Percentiles rank a stretch among this genome's conserved stretches.
These are phyloP conservation scores for Neurospora sp. DNA, from an alignment of 495 filamentous ascomycete genomes.

Conservation along the genomic window DNA sequence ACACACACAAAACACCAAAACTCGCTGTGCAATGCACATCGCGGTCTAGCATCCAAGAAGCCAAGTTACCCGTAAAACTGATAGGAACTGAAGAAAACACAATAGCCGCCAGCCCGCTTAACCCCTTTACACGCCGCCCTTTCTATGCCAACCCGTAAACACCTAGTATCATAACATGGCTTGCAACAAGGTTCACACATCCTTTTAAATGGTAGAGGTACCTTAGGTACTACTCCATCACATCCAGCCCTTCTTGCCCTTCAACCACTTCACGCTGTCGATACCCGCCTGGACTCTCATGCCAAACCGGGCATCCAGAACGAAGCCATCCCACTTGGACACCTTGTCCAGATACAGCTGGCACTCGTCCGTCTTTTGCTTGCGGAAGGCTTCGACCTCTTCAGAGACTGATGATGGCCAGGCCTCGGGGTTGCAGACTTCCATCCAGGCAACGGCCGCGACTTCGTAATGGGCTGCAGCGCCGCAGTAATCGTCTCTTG, in stretches of 20 bases:
- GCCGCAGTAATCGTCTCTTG: conserved; percentile 71
- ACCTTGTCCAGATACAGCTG: conserved; percentile 67
- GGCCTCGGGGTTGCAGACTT: conserved; percentile 26
- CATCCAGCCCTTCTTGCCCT: conserved; percentile 30
- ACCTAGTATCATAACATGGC: neutral
- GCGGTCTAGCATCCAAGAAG: neutral
- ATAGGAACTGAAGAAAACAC: neutral
- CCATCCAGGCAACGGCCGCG: conserved; percentile 72
- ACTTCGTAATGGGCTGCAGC: conserved; percentile 85
- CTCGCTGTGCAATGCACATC: neutral
- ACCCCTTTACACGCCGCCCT: neutral
- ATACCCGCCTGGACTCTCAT: conserved; percentile 73
- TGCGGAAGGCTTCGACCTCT: conserved; percentile 34
- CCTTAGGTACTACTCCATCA: neutral
- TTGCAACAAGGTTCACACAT: neutral
- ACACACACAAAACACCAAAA: neutral
- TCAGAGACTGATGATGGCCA: conserved; percentile 8
- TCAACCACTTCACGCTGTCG: conserved; percentile 67
- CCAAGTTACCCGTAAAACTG: neutral
- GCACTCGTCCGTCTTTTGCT: conserved; percentile 53
- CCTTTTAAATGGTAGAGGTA: too few species aligned
- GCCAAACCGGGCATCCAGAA: conserved; percentile 77
- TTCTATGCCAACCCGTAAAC: neutral
- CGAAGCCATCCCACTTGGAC: conserved; percentile 72
- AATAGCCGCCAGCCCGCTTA: neutral